These are phyloP conservation scores for Jamesozyma gamospora DNA, from an alignment of 805 yeast genomes.

Conservation along the genomic window DNA sequence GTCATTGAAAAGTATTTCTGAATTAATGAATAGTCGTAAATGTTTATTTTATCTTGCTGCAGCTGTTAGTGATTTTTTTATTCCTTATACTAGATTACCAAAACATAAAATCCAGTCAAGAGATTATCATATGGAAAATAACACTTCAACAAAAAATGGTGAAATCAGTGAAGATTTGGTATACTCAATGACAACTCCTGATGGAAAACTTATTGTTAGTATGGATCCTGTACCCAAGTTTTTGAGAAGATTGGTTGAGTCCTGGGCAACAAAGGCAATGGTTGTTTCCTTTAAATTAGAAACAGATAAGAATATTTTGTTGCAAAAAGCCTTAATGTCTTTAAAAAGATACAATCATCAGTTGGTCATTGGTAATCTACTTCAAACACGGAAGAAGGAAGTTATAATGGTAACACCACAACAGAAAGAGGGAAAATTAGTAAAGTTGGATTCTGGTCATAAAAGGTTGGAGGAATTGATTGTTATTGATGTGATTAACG, in stretches of 20 bases:
- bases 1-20: constrained; percentile 62
- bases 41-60: constrained; percentile 88
- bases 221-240: constrained; percentile 96
- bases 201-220: constrained; percentile 70
- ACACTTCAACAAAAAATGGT: background rate
- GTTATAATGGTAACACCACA: constrained; percentile 63
- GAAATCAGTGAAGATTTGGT: background rate
- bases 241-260: constrained; percentile 72
- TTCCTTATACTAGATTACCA: constrained; percentile 76
- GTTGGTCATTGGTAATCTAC: constrained; percentile 83
- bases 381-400: constrained; percentile 79
- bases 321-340: constrained; percentile 70
- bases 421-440: constrained; percentile 35
- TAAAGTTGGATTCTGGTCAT: constrained; percentile 34
- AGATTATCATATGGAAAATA: constrained; percentile 33
- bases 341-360: constrained; percentile 83
- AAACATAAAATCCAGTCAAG: constrained; percentile 92
- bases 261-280: constrained; percentile 95
- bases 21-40: constrained; percentile 45
- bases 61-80: constrained; percentile 92
- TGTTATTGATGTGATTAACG: constrained; percentile 60
- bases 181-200: constrained; percentile 20
- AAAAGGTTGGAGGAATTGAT: constrained; percentile 61
- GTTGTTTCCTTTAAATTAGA: constrained; percentile 89
- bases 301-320: constrained; percentile 64